Evolutionary conservation across 2,329 filamentous ascomycete species (phyloP), one percentile per base, ranked within the genome.

Genomic region (Biscogniauxia marginata): DNA sequence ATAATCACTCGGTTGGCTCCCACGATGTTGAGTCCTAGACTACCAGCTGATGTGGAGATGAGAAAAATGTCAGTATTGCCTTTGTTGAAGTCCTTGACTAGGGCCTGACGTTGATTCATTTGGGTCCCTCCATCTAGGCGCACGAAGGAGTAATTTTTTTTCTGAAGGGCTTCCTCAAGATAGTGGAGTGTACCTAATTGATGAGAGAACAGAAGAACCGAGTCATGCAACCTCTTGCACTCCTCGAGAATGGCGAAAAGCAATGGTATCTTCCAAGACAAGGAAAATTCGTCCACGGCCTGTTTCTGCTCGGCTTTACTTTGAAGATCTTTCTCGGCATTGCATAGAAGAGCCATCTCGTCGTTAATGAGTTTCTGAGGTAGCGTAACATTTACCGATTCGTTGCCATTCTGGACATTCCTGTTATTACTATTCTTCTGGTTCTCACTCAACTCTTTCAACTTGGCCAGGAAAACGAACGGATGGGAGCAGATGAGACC

Each of bases 1-100:
- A 97, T 88, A 19, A 97, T 82, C 1, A 96, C 90, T 19, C 93
- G 84, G 69, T 92, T 96, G 1, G 93, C 93, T 1, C 88, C 87
- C 44, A 84, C 84, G 11, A 97, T 88, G 58, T 97, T 97, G 50
- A 96, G 77, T 0, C 93, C 93, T 1, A 92, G 76, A 0, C 91
- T 91, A 20, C 92, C 93, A 7, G 93, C 91, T 57, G 74, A 85
- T 1, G 91, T 96, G 0, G 91, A 96, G 55, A 96, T 91, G 1
- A 97, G 76, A 67, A 90, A 90, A 0, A 96, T 78, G 21, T 85
- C 79, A 1, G 74, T 71, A 2, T 73, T 60, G 0, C 75, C 76
- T 0, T 69, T 67, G 63, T 95, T 93, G 77, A 96, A 96, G 0
- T 74, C 68, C 59, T 90, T 89, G 7, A 88, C 83, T 44, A 83